A percentile compares a stretch with the other conserved stretches of the same genome.
Evolutionary conservation across 139 green algal genomes (phyloP).

Genomic region (Chlorella ohadii): DNA sequence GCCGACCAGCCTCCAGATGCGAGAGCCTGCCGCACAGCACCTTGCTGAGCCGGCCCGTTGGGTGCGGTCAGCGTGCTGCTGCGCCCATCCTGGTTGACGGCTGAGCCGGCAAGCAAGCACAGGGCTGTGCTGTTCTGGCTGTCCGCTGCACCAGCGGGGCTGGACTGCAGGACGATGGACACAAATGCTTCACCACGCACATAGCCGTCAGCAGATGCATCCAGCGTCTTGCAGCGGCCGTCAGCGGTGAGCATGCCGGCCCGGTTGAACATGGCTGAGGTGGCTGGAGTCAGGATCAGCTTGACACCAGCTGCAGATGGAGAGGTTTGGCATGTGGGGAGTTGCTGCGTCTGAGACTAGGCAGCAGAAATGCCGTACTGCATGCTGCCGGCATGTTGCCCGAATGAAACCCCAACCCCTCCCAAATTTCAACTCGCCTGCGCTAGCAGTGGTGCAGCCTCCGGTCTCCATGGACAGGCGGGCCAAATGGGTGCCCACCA

Average conservation of each 20-base stretch:
- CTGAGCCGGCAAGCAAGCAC: conserved; percentile 35
- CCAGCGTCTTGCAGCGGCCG: conserved; percentile 69
- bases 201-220: conserved; percentile 63
- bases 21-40: conserved; percentile 34
- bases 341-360: too few species aligned
- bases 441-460: conserved; percentile 10
- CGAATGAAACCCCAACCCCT: too few species aligned
- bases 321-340: not conserved
- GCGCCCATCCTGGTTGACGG: conserved; percentile 76
- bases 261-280: conserved; percentile 52
- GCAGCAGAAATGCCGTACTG: too few species aligned
- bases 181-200: conserved; percentile 61
- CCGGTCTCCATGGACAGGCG: conserved; percentile 31
- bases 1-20: conserved; percentile 35
- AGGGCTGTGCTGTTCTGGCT: not conserved
- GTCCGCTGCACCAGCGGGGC: not conserved
- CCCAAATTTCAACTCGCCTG: not conserved
- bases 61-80: conserved; percentile 70
- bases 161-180: conserved; percentile 34
- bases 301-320: conserved; percentile 45
- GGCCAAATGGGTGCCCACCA: conserved; percentile 80
- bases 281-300: conserved; percentile 51
- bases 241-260: conserved; percentile 47
- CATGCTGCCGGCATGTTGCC: too few species aligned
- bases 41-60: conserved; percentile 66